Evolutionary conservation across 768 basidiomycete genomes (phyloP).

Genomic region (Termitomyces sp.): DNA sequence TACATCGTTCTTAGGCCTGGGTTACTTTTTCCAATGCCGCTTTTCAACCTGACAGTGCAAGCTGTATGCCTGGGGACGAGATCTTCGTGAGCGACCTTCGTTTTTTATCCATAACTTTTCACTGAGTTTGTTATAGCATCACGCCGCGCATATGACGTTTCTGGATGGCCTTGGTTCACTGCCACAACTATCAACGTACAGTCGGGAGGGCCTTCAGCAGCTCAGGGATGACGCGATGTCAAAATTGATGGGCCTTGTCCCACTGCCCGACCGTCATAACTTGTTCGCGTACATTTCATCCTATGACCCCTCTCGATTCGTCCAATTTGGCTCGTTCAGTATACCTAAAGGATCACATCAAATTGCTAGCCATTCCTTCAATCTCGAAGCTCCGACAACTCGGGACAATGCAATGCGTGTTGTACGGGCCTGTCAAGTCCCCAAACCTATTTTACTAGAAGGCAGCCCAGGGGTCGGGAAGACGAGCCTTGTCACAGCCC

Average conservation of each 20-base stretch:
- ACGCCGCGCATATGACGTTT: slow-evolving; percentile 90
- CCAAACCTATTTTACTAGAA: slow-evolving; percentile 90
- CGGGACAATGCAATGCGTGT: slow-evolving; percentile 84
- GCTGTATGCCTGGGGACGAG: slow-evolving; percentile 35
- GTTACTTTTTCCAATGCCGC: slow-evolving; percentile 77
- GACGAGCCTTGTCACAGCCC: slow-evolving; percentile 85
- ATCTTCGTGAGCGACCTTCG: slow-evolving; percentile 57
- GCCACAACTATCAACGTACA: slow-evolving; percentile 65
- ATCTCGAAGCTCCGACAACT: slow-evolving; percentile 85
- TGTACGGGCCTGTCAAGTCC: slow-evolving; percentile 81
- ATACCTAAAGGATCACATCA: slow-evolving; percentile 52
- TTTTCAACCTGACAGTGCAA: slow-evolving; percentile 24
- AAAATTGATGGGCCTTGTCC: slow-evolving; percentile 53
- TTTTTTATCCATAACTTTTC: background rate
- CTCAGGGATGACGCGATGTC: slow-evolving; percentile 54
- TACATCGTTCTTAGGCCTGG: slow-evolving; percentile 68
- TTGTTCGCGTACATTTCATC: slow-evolving; percentile 19
- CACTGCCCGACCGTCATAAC: slow-evolving; percentile 29
- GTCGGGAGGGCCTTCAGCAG: slow-evolving; percentile 49
- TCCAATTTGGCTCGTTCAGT: slow-evolving; percentile 72
- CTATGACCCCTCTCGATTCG: slow-evolving; percentile 27
- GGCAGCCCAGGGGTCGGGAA: slow-evolving; percentile 99
- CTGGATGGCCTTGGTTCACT: slow-evolving; percentile 84
- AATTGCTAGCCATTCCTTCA: slow-evolving; percentile 48
- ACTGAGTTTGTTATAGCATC: slow-evolving; percentile 51